These are phyloP conservation scores for Trichopus zeylanicus DNA, from an alignment of 116 monocot species.

Conservation along the genomic window DNA sequence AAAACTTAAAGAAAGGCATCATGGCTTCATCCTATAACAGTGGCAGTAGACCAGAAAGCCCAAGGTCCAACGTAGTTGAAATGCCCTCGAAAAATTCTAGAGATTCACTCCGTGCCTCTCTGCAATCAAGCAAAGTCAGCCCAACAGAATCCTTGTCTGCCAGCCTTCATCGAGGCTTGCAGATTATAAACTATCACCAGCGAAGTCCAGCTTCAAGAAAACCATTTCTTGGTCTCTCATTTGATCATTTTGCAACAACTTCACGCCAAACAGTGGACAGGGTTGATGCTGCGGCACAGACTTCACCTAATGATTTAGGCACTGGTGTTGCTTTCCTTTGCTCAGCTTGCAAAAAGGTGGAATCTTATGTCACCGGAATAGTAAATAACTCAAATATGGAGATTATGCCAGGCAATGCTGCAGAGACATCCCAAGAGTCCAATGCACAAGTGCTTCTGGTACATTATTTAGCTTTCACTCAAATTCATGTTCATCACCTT, in stretches of 20 bases:
- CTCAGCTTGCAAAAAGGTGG: slow-evolving; percentile 43
- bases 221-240: slow-evolving; percentile 61
- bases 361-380: slow-evolving; percentile 1
- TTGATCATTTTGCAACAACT: slow-evolving; percentile 55
- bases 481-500: not conserved
- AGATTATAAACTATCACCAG: slow-evolving; percentile 73
- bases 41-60: slow-evolving; percentile 9
- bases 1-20: slow-evolving; percentile 31
- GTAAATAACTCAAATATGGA: slow-evolving; percentile 15
- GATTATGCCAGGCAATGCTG: slow-evolving; percentile 13
- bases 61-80: not conserved
- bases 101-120: slow-evolving; percentile 35
- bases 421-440: slow-evolving; percentile 1
- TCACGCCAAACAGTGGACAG: slow-evolving; percentile 21
- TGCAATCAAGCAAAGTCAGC: slow-evolving; percentile 54
- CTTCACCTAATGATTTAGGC: slow-evolving; percentile 9
- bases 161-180: slow-evolving; percentile 82
- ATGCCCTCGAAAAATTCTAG: not conserved
- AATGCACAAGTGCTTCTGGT: slow-evolving; percentile 15
- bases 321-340: slow-evolving; percentile 30
- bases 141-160: slow-evolving; percentile 77
- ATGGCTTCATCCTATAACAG: slow-evolving; percentile 5
- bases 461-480: slow-evolving; percentile 4
- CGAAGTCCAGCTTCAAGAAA: slow-evolving; percentile 34
- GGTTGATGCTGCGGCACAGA: slow-evolving; percentile 17